Conservation (phyloP, 208 protist species). For the Trypanosoma brucei region DNA sequence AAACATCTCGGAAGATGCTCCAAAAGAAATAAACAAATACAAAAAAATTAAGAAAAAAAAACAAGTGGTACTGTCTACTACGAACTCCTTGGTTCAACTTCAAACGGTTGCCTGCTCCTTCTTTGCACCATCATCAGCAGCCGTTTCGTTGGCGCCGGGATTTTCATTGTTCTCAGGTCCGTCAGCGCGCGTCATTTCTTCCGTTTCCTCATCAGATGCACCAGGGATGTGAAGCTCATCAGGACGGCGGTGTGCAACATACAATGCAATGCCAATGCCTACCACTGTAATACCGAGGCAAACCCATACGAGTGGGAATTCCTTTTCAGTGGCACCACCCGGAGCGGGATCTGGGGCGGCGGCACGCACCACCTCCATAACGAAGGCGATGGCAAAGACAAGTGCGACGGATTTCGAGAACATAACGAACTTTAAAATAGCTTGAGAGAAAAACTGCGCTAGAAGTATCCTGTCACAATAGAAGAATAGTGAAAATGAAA, state of each 20-base stretch:
- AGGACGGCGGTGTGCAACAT: constrained; percentile 50
- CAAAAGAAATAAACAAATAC: constrained; percentile 1
- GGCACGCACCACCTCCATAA: constrained; percentile 1
- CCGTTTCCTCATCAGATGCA: background rate
- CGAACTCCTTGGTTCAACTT: background rate
- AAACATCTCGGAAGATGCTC: background rate
- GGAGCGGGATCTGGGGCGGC: constrained; percentile 10
- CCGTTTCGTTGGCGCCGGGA: background rate
- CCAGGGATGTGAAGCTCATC: constrained; percentile 37
- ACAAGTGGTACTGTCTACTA: constrained; percentile 1
- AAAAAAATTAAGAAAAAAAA: constrained; percentile 13
- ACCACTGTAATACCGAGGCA: constrained; percentile 59
- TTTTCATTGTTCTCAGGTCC: background rate
- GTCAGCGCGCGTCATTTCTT: background rate
- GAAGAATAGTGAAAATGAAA: no score
- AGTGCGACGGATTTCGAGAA: constrained; percentile 1
- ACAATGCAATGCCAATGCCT: constrained; percentile 36
- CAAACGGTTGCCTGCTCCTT: background rate
- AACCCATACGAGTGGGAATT: constrained; percentile 59
- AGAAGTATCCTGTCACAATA: no score
- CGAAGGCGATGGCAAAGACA: constrained; percentile 1
- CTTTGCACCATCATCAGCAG: background rate
- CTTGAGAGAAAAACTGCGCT: background rate
- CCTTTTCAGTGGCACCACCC: constrained; percentile 17
- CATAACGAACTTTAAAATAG: constrained; percentile 2